These are phyloP conservation scores for Amanita rimosa DNA, from an alignment of 768 basidiomycete species.

Conservation along the genomic window DNA sequence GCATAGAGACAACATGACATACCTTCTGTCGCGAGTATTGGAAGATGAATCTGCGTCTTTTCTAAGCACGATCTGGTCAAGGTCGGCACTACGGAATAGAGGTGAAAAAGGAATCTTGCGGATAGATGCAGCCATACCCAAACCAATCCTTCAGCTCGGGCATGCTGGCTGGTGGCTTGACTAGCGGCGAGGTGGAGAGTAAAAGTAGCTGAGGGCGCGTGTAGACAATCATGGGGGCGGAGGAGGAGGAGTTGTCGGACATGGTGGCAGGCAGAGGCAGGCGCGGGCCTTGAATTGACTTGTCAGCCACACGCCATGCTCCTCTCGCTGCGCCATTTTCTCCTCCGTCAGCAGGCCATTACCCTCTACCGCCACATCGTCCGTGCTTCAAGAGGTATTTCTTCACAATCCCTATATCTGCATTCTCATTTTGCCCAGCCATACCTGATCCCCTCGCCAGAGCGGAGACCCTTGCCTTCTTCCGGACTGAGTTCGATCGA, in stretches of 20 bases:
- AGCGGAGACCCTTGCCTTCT: constrained; percentile 59
- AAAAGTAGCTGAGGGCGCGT: constrained; percentile 56
- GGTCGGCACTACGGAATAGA: constrained; percentile 34
- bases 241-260: constrained; percentile 5
- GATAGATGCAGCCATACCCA: constrained; percentile 42
- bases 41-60: constrained; percentile 57
- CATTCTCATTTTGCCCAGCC: constrained; percentile 22
- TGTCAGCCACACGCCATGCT: constrained; percentile 6
- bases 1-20: constrained; percentile 10
- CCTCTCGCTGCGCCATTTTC: constrained; percentile 62
- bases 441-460: constrained; percentile 53
- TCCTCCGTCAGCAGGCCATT: constrained; percentile 52
- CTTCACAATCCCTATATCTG: constrained; percentile 6
- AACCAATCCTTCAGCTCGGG: constrained; percentile 82
- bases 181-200: constrained; percentile 66
- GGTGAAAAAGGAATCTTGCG: constrained; percentile 10
- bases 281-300: constrained; percentile 33
- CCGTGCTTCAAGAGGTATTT: constrained; percentile 53
- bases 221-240: constrained; percentile 44
- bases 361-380: constrained; percentile 57
- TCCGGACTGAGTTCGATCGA: constrained; percentile 62
- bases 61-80: constrained; percentile 52
- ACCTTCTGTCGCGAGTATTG: constrained; percentile 62
- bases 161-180: constrained; percentile 63
- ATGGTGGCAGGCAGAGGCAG: constrained; percentile 5